Evolutionary conservation across 352 stramenopile species (phyloP).

Genomic region (Phytopythium montanum): DNA sequence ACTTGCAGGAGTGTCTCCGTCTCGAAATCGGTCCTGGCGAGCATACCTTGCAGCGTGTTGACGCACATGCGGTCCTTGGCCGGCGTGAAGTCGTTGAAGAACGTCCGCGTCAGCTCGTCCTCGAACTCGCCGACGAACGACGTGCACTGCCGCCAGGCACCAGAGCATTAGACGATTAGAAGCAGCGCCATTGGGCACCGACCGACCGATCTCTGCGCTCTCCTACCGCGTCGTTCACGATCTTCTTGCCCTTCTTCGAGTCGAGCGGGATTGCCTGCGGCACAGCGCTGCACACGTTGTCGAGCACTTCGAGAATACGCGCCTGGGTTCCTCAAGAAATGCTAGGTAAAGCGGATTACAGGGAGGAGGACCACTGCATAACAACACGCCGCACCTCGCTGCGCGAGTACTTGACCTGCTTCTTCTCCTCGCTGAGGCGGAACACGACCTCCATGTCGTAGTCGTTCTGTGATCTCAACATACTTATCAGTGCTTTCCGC

Average conservation of each 20-base stretch:
- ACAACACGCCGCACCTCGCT: constrained; percentile 42
- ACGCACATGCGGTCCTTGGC: constrained; percentile 60
- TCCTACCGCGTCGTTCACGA: constrained; percentile 56
- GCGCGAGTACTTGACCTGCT: constrained; percentile 78
- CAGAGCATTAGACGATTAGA: not conserved
- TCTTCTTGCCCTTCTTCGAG: constrained; percentile 49
- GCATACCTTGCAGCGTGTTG: constrained; percentile 40
- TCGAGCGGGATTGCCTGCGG: constrained; percentile 31
- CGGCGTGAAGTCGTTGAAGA: constrained; percentile 77
- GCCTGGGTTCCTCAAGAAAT: no score
- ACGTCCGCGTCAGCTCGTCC: constrained; percentile 69
- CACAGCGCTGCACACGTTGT: constrained; percentile 58
- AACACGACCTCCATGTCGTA: constrained; percentile 84
- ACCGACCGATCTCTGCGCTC: no score
- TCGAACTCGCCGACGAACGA: constrained; percentile 77
- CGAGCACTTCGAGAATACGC: constrained; percentile 83
- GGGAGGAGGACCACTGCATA: no score
- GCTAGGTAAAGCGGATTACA: no score
- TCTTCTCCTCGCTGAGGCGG: constrained; percentile 86
- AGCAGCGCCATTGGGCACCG: no score
- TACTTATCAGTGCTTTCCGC: not conserved
- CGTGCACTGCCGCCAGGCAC: constrained; percentile 38
- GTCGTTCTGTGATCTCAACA: constrained; percentile 38
- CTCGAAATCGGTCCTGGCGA: not conserved
- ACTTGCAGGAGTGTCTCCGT: not conserved